Base-by-base conservation (phyloP, 352 stramenopile species). In the Phytopythium kandeliae region DNA sequence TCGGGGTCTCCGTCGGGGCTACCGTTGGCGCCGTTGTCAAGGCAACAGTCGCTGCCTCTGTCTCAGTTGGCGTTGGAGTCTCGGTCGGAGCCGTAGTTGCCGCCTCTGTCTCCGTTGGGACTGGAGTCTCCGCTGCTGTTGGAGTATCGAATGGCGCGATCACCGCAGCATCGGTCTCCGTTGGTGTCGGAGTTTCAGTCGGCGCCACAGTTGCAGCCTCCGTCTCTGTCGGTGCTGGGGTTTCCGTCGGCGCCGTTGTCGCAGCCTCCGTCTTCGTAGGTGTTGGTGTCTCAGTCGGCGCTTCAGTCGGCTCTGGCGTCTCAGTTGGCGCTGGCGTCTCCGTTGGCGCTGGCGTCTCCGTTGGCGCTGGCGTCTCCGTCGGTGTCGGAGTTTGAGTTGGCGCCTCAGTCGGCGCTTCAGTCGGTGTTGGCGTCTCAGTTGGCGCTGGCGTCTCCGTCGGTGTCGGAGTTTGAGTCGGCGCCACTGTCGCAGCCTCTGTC, bases 171-270 rank as follows among this genome's bases (percentile, higher is more conserved):
- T 45, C 40, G 11, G 40, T 45, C 37, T 49, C 15, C 16, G 47
- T 55, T 36, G 28, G 31, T 26, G 55, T 28, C n/a, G 48, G 48
- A 12, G 21, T 9, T 42, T 41, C 28, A 21, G 46, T 62, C 4
- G 54, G 51, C 2, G 41, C 19, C 25, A 28, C 36, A 31, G 33
- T 50, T 36, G 52, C 10, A 11, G 36, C 25, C 10, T 38, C 33
- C 2, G 33, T 57, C 28, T 33, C 28, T 51, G 33, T 34, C 31
- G 44, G 42, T 16, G 22, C 17, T 19, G 28, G 28, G 10, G 28
- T 33, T 33, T 33, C 28, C n/a, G n/a, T n/a, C n/a, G n/a, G n/a
- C n/a, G n/a, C n/a, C n/a, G n/a, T n/a, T n/a, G n/a, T n/a, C n/a
- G n/a, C n/a, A n/a, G n/a, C n/a, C n/a, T n/a, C n/a, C n/a, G n/a